Base-by-base conservation (phyloP, 108 stramenopile species). In the Chaetoceros tenuissimus region DNA sequence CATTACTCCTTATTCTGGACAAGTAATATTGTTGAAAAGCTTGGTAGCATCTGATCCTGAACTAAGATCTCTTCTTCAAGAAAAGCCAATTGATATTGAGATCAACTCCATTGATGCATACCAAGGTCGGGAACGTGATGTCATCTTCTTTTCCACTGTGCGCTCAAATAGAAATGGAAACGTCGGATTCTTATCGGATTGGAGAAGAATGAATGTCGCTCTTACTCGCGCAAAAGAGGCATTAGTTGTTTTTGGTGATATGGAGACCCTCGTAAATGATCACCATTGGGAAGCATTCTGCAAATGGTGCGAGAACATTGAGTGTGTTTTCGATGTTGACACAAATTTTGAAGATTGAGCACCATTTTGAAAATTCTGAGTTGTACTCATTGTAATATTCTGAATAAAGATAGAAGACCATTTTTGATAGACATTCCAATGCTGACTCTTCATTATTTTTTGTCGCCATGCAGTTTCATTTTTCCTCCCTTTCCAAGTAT, bases 151-250 rank as follows among this genome's bases (percentile, higher is more conserved):
- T 59, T 94, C 92, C 18, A 66, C 90, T 8, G 94, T 96, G 31
- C 78, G 96, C n/a, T 84, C 89, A 3, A 99, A 99, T 69, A 84
- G 85, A 53, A 62, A 80, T 26, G 94, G 91, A 45, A 88, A 87
- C 27, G 71, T 99, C 34, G 98, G 98, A 20, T 99, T 99, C 64
- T 79, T 99, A 8, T 62, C 63, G 1, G 98, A 99, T 58, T 95
- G 95, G 70, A 78, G 98, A 46, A 78, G 98, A 48, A 79, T 97
- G 73, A 99, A 99, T 74, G 98, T 99, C 19, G 96, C 98, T 16
- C 63, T 99, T 48, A 99, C 98, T 7, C 74, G 98, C 24, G 95
- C 98, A 5, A 89, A 82, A 55, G 75, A 59, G 31, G 97, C 80
- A 20, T 62, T 97, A 48, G 46, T 97, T 22, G 79, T 99, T 13